These are phyloP conservation scores for Suillus brevipes DNA, from an alignment of 768 basidiomycete genomes.

Conservation along the genomic window DNA sequence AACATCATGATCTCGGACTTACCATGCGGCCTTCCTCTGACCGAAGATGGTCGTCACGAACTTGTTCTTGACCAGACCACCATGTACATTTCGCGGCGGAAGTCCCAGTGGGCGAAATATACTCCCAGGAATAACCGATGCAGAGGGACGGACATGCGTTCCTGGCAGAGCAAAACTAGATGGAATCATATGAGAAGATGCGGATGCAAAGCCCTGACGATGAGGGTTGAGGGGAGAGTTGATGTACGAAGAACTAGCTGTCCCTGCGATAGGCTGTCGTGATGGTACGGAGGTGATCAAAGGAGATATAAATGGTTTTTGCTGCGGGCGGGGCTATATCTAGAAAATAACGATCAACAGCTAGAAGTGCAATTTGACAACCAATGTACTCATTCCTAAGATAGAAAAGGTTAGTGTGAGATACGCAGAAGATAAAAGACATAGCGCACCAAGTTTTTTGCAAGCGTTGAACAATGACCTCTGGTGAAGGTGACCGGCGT, in stretches of 20 bases:
- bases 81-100: constrained; percentile 22
- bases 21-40: no score
- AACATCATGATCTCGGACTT: no score
- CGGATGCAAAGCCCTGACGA: constrained; percentile 6
- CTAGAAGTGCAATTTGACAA: no score
- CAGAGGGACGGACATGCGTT: constrained; percentile 38
- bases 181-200: constrained; percentile 12
- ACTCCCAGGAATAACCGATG: constrained; percentile 14
- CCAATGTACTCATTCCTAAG: no score
- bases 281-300: constrained; percentile 25
- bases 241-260: constrained; percentile 34
- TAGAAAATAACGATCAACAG: no score
- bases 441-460: no score
- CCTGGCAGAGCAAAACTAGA: constrained; percentile 16
- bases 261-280: constrained; percentile 16
- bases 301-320: constrained; percentile 51
- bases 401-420: no score
- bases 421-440: no score
- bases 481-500: constrained; percentile 37
- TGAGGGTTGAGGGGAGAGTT: constrained; percentile 20
- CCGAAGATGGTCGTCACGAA: constrained; percentile 45
- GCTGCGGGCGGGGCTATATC: background rate
- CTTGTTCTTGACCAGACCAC: constrained; percentile 35
- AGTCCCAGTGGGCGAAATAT: constrained; percentile 26
- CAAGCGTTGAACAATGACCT: no score